Percentiles rank a stretch among this genome's conserved stretches.
These are phyloP conservation scores for Penicillium brasilianum DNA, from an alignment of 2,329 filamentous ascomycete genomes.

Conservation along the genomic window DNA sequence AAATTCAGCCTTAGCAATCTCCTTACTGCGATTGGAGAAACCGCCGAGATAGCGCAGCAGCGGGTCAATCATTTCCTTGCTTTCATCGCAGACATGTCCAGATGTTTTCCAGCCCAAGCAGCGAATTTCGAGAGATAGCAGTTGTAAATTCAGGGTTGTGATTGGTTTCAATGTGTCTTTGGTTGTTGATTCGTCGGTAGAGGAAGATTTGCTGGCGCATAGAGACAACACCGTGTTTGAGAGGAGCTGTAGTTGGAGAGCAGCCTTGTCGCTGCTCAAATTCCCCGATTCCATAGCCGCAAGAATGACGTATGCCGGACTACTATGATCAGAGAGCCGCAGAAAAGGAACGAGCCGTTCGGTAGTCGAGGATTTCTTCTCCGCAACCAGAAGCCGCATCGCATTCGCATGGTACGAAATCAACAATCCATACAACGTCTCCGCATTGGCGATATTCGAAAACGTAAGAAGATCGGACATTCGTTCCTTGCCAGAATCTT, in stretches of 20 bases:
- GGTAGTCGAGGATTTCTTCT: slow-evolving; percentile 39
- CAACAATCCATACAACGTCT: slow-evolving; percentile 39
- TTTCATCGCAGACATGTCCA: slow-evolving; percentile 47
- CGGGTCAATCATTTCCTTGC: slow-evolving; percentile 51
- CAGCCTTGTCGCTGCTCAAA: slow-evolving; percentile 47
- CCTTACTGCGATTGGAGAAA: slow-evolving; percentile 42
- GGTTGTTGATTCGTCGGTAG: slow-evolving; percentile 17
- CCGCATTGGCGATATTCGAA: slow-evolving; percentile 34
- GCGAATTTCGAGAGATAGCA: slow-evolving; percentile 50
- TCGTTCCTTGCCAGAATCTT: slow-evolving; percentile 40
- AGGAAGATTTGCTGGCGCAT: slow-evolving; percentile 29
- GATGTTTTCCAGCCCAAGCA: slow-evolving; percentile 50
- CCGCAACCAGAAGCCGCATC: slow-evolving; percentile 44
- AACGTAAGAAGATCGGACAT: slow-evolving; percentile 47
- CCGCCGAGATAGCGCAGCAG: slow-evolving; percentile 46
- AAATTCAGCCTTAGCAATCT: slow-evolving; percentile 46
- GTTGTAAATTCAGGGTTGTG: slow-evolving; percentile 43
- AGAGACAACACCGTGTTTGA: slow-evolving; percentile 49
- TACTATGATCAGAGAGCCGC: slow-evolving; percentile 41
- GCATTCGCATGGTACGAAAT: slow-evolving; percentile 49
- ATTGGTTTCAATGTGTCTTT: slow-evolving; percentile 37
- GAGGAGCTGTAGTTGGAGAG: slow-evolving; percentile 51
- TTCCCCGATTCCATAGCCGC: slow-evolving; percentile 43
- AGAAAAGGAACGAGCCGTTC: slow-evolving; percentile 41
- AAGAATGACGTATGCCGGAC: slow-evolving; percentile 47